These are phyloP conservation scores for Emergomyces orientalis DNA, from an alignment of 2,329 filamentous ascomycete species.

Conservation along the genomic window DNA sequence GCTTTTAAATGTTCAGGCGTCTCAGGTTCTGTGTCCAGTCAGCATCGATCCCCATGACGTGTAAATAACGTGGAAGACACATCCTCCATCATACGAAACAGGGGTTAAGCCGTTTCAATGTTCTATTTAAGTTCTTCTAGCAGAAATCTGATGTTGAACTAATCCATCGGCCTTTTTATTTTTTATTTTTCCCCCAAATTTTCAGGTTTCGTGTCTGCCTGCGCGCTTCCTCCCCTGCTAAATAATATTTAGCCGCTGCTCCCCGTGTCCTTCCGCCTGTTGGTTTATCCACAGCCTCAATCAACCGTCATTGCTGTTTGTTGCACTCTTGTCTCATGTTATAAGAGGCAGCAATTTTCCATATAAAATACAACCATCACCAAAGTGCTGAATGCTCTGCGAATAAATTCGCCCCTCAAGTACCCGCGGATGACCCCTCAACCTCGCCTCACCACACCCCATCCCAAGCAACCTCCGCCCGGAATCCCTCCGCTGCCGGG, in stretches of 20 bases:
- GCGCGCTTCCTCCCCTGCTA: neutral
- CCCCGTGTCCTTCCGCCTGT: neutral
- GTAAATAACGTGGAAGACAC: too few species aligned
- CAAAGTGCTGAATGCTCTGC: neutral
- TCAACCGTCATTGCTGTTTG: neutral
- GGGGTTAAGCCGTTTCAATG: too few species aligned
- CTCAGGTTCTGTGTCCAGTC: too few species aligned
- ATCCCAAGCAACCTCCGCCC: neutral
- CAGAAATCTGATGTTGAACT: neutral
- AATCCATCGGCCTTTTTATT: neutral
- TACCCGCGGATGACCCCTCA: constrained; percentile 1
- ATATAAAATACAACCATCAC: neutral
- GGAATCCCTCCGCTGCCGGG: neutral
- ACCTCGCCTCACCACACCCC: neutral
- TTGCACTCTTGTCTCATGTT: neutral
- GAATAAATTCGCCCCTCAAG: neutral
- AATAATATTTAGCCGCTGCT: neutral
- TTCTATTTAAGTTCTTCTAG: too few species aligned
- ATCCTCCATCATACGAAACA: too few species aligned
- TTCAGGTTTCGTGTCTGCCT: neutral
- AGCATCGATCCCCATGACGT: too few species aligned
- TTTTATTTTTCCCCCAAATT: too few species aligned
- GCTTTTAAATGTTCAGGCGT: too few species aligned
- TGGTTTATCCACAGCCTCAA: neutral
- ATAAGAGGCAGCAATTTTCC: neutral